Evolutionary conservation across 805 yeast species (phyloP).

Genomic region (Wickerhamomyces sydowiorum): DNA sequence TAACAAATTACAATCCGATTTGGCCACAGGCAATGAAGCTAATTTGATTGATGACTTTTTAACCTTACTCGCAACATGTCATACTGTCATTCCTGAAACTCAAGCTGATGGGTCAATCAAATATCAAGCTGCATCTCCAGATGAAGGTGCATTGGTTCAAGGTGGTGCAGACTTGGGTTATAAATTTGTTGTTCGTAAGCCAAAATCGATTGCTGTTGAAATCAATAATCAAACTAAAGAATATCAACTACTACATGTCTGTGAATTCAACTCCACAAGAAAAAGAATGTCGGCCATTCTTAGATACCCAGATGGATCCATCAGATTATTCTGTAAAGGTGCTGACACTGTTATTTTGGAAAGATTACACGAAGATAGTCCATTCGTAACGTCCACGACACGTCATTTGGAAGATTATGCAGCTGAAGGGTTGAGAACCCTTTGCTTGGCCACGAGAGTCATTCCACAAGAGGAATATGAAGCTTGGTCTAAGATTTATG

Average conservation of each 20-base stretch:
- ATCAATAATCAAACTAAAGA: slow-evolving; percentile 42
- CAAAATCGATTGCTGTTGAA: slow-evolving; percentile 69
- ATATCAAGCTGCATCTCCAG: slow-evolving; percentile 98
- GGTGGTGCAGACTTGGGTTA: slow-evolving; percentile 93
- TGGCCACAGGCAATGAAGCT: slow-evolving; percentile 40
- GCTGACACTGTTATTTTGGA: slow-evolving; percentile 96
- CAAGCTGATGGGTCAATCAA: slow-evolving; percentile 60
- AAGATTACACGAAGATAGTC: slow-evolving; percentile 65
- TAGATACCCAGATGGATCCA: slow-evolving; percentile 89
- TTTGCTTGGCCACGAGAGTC: slow-evolving; percentile 85
- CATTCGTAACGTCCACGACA: slow-evolving; percentile 77
- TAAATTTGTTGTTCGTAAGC: slow-evolving; percentile 78
- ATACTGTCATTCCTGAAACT: slow-evolving; percentile 93
- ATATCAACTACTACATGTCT: slow-evolving; percentile 80
- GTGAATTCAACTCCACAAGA: slow-evolving; percentile 96
- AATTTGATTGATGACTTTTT: slow-evolving; percentile 66
- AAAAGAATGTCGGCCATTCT: slow-evolving; percentile 96
- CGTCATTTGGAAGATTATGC: slow-evolving; percentile 95
- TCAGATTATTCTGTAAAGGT: slow-evolving; percentile 88
- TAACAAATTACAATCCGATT: slow-evolving; percentile 48
- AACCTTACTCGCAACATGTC: slow-evolving; percentile 84
- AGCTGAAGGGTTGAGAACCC: slow-evolving; percentile 88
- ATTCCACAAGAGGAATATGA: slow-evolving; percentile 73
- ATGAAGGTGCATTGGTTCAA: slow-evolving; percentile 96
- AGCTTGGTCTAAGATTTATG: slow-evolving; percentile 60